Percentiles rank a stretch among this genome's conserved stretches.
Conservation (phyloP, 2,329 filamentous ascomycete genomes). For the Pseudovirgaria hyperparasitica region DNA sequence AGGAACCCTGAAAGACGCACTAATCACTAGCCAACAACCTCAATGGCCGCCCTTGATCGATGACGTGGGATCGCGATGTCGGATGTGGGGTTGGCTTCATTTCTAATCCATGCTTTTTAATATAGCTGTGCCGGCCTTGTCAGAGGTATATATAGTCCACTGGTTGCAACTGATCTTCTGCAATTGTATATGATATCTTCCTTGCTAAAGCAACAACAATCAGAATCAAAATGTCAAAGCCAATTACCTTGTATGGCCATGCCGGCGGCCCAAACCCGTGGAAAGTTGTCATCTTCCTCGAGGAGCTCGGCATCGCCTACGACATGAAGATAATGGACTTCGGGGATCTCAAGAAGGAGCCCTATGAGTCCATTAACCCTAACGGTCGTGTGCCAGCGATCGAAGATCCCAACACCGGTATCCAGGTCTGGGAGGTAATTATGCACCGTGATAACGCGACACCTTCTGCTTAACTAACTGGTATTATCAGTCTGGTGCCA, state of each 20-base stretch:
- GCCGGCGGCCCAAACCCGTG: slow-evolving; percentile 24
- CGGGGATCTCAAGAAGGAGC: slow-evolving; percentile 23
- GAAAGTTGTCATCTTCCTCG: slow-evolving; percentile 33
- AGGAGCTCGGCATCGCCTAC: slow-evolving; percentile 31
- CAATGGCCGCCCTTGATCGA: too few relatives aligned
- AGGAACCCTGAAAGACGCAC: too few relatives aligned
- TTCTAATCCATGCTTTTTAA: too few relatives aligned
- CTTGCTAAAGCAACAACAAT: neutral
- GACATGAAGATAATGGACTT: slow-evolving; percentile 24
- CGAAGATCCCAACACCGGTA: slow-evolving; percentile 31
- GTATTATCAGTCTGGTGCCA: slow-evolving; percentile 28
- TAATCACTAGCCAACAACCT: too few relatives aligned
- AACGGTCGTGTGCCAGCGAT: slow-evolving; percentile 31
- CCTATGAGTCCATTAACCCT: slow-evolving; percentile 25
- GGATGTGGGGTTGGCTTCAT: too few relatives aligned
- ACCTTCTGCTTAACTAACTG: neutral
- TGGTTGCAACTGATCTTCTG: too few relatives aligned
- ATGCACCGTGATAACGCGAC: neutral
- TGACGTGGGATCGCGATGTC: too few relatives aligned
- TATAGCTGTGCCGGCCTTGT: too few relatives aligned
- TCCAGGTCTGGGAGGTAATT: slow-evolving; percentile 26
- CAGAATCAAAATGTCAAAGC: slow-evolving; percentile 8
- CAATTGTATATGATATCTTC: neutral
- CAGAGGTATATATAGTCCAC: too few relatives aligned
- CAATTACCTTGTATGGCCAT: slow-evolving; percentile 14